Evolutionary conservation across 202 grass and related monocot genomes (phyloP).

Genomic region (Setaria italica): DNA sequence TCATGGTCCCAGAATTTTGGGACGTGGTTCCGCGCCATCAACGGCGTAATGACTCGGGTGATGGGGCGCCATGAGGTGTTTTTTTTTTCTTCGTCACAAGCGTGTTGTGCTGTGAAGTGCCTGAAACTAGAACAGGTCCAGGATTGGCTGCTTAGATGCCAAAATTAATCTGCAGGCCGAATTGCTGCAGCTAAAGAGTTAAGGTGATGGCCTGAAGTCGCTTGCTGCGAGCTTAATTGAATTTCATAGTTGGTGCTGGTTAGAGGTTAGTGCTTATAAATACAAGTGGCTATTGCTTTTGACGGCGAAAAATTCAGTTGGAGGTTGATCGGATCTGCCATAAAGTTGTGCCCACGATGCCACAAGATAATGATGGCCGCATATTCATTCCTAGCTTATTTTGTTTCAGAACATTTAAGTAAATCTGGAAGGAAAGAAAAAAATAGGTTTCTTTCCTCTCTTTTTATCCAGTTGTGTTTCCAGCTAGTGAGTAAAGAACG

Average conservation of each 20-base stretch:
- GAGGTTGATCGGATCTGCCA: conserved; percentile 9
- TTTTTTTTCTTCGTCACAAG: neutral
- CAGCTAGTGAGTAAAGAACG: neutral
- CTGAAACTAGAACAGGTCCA: conserved; percentile 14
- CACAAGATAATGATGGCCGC: neutral
- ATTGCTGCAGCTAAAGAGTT: neutral
- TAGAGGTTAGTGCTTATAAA: neutral
- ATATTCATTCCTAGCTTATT: neutral
- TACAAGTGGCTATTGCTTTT: neutral
- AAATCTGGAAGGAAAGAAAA: neutral
- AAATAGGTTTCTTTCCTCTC: neutral
- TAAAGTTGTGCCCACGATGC: conserved; percentile 4
- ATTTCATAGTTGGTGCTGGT: neutral
- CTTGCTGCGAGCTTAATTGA: conserved; percentile 13
- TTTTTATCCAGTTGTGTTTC: neutral
- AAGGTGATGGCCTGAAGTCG: neutral
- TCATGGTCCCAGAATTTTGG: neutral
- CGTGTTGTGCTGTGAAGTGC: neutral
- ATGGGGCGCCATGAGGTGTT: neutral
- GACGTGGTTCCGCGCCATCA: neutral
- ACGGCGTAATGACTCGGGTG: neutral
- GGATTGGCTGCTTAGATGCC: conserved; percentile 1
- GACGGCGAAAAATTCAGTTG: conserved; percentile 20
- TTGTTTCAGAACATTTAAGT: neutral
- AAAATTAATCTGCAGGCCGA: conserved; percentile 4